Evolutionary conservation across 2,329 filamentous ascomycete species (phyloP).

Genomic region (Xylaria sp.): DNA sequence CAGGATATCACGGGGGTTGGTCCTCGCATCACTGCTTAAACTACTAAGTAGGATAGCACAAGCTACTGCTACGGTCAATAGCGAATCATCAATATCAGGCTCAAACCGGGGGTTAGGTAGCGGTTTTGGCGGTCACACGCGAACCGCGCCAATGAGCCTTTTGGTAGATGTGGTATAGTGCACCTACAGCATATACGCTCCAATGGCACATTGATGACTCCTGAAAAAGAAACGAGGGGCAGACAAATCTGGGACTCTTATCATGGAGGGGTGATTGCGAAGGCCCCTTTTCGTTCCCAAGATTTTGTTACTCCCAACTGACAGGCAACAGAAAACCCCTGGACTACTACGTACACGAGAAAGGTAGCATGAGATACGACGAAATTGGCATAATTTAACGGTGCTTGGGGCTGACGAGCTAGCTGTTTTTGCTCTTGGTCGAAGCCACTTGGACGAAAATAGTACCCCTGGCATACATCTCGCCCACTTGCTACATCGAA

Average conservation of each 20-base stretch:
- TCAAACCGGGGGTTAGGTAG: too few species aligned
- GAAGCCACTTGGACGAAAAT: conserved; percentile 12
- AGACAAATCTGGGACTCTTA: not conserved
- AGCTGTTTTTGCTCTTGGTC: not conserved
- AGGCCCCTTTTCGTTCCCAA: conserved; percentile 6
- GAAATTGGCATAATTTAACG: not conserved
- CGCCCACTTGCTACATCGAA: not conserved
- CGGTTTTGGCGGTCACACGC: too few species aligned
- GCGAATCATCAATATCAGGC: too few species aligned
- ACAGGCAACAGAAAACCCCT: too few species aligned
- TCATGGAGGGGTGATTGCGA: not conserved
- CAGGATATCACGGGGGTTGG: too few species aligned
- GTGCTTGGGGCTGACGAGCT: not conserved
- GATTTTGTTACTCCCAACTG: not conserved
- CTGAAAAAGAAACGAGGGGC: not conserved
- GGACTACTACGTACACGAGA: too few species aligned
- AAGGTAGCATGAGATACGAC: not conserved
- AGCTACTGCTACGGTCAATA: too few species aligned
- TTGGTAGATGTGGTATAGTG: too few species aligned
- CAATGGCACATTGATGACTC: not conserved
- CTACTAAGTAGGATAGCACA: too few species aligned
- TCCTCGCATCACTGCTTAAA: too few species aligned
- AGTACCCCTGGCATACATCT: not conserved
- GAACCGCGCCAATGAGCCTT: too few species aligned
- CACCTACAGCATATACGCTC: not conserved